A percentile compares a stretch with the other conserved stretches of the same genome.
phyloP scores from a whole-genome alignment of 345 rosid genomes.

The Ailanthus altissimus region DNA sequence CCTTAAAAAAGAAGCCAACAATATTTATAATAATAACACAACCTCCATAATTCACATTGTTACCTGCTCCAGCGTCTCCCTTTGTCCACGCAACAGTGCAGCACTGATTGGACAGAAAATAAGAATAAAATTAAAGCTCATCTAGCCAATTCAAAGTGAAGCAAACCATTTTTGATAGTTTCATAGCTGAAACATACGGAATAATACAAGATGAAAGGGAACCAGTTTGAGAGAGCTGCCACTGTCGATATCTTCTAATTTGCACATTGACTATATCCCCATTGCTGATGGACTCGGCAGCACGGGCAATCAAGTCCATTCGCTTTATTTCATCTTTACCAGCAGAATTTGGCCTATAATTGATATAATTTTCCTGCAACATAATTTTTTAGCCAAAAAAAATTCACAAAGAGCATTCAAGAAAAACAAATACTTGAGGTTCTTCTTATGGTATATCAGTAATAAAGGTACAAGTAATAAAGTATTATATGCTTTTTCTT shows the following conservation, averaged over 20 bases:
- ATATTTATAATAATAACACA: neutral
- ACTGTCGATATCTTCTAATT: slow-evolving; percentile 89
- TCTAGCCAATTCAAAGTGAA: slow-evolving; percentile 5
- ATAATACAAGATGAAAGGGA: slow-evolving; percentile 77
- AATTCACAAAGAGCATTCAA: neutral
- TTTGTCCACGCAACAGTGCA: slow-evolving; percentile 80
- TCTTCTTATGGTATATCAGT: neutral
- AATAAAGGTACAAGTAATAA: neutral
- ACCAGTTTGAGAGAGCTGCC: slow-evolving; percentile 89
- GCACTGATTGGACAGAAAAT: slow-evolving; percentile 55
- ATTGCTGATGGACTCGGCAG: slow-evolving; percentile 92
- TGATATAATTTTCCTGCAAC: slow-evolving; percentile 92
- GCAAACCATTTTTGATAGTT: slow-evolving; percentile 8
- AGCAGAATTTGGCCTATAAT: slow-evolving; percentile 71
- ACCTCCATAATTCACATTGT: slow-evolving; percentile 12
- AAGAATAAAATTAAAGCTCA: slow-evolving; percentile 14
- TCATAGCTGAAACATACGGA: slow-evolving; percentile 63
- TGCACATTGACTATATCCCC: slow-evolving; percentile 94
- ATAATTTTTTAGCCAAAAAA: neutral
- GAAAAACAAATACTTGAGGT: slow-evolving; percentile 9
- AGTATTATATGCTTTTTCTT: neutral
- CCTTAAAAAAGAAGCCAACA: neutral
- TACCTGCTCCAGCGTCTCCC: slow-evolving; percentile 89
- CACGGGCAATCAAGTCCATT: slow-evolving; percentile 73
- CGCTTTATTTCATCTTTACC: slow-evolving; percentile 80